A percentile compares a stretch with the other conserved stretches of the same genome.
Evolutionary conservation across 2,329 filamentous ascomycete genomes (phyloP).

Genomic region (Chaetomiaceae sp.): DNA sequence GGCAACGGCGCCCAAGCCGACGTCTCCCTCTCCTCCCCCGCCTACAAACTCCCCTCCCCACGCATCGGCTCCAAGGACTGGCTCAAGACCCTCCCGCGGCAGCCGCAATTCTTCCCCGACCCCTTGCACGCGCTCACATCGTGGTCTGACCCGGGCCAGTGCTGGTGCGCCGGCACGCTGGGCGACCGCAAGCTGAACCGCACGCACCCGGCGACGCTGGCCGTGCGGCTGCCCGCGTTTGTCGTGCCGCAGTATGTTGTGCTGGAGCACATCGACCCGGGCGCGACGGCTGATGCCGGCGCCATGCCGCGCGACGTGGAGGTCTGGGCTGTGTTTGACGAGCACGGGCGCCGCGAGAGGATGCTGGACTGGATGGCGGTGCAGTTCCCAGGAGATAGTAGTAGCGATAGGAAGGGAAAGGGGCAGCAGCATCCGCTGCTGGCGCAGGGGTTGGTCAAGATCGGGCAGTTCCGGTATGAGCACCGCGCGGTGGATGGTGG

Average conservation of each 20-base stretch:
- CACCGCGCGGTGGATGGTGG: constrained; percentile 36
- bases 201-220: constrained; percentile 56
- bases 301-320: constrained; percentile 64
- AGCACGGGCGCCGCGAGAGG: constrained; percentile 36
- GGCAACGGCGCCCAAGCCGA: constrained; percentile 63
- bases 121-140: constrained; percentile 48
- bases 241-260: constrained; percentile 64
- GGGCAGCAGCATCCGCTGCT: background rate
- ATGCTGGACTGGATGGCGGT: constrained; percentile 38
- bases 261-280: constrained; percentile 62
- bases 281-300: constrained; percentile 54
- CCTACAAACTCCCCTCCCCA: constrained; percentile 37
- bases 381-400: constrained; percentile 33
- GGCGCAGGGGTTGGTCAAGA: constrained; percentile 44
- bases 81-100: constrained; percentile 13
- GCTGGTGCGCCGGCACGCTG: constrained; percentile 66
- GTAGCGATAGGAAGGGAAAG: too few relatives aligned
- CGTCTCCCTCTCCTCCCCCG: constrained; percentile 51
- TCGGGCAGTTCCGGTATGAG: constrained; percentile 51
- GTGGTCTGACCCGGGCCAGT: constrained; percentile 79
- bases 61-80: constrained; percentile 24
- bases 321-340: constrained; percentile 56
- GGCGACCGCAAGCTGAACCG: constrained; percentile 36
- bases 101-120: constrained; percentile 32
- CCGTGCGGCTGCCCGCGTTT: constrained; percentile 51